Evolutionary conservation across 2,329 filamentous ascomycete species (phyloP), one percentile per base, ranked within the genome.

Genomic region (Lecanosticta acicola): DNA sequence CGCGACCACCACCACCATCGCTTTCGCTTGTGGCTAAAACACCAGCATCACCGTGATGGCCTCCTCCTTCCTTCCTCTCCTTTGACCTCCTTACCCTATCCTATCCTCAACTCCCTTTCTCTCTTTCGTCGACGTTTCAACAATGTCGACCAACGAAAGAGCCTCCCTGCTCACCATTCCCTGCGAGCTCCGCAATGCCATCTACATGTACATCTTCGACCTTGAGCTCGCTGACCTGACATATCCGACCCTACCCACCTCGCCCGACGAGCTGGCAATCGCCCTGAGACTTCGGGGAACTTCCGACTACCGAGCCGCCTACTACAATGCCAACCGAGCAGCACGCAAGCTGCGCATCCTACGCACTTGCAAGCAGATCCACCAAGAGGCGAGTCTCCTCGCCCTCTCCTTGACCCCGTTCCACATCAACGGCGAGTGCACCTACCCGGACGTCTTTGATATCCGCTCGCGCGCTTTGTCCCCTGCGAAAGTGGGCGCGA

Each of bases 381-480:
- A 60, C 51, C 20, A 41, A 20, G 62, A 64, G 58, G 57, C 60
- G 14, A 48, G 56, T 20, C 56, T 65, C 9, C 54, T 66, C 35
- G 62, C 63, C 36, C 53, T 66, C 17, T 56, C 51, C 32, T 48
- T 48, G 13, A 59, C 59, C 0, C 48, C 57, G 8, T 66, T 66
- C 50, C 52, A 58, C 46, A 33, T 67, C 24, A 39, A 45, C 18
- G 59, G 57, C 29, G 42, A 54, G 26, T 45, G 41, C 36, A 48
- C 54, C 16, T 53, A 55, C 26, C 64, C 65, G 2, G 52, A 59
- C 9, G 20, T 47, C 40, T 66, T 67, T 53, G 48, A 52, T 32
- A 37, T 51, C 11, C 59, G 53, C 18, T 53, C 56, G 2, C 43
- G 45, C 4, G 32, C 45, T 1, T 53, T 64, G 2, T 48, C 48